Base-by-base conservation (phyloP, 1,139 yeast species). In the Candida sp. region DNA sequence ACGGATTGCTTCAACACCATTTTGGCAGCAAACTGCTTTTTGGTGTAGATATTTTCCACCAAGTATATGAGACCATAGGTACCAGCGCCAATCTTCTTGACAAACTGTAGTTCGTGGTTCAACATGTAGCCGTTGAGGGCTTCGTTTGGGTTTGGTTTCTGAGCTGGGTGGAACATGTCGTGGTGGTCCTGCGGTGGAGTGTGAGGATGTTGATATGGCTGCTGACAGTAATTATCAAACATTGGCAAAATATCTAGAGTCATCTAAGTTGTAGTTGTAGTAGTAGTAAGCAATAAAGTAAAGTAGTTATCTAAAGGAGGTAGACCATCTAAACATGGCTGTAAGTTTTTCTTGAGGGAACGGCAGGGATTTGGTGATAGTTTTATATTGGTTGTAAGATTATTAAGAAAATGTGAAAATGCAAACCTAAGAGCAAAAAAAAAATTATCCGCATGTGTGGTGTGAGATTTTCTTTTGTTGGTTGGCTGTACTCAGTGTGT, bases 41-140 rank as follows among this genome's bases (percentile, higher is more conserved):
- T 78, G 0, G 86, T 78, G 46, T 59, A 60, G 12, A 77, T 58
- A 63, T 90, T 88, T 58, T 77, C 72, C 6, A 91, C 93, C 17
- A 83, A 76, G 69, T 88, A 91, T 11, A 92, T 96, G 31, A 89
- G 77, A 2, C 97, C 97, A 63, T 88, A 91, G 25, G 96, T 92
- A 38, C 98, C 97, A 1, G 96, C 83, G 12, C 98, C 97, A n/a
- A 90, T 79, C 54, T 85, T 83, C 50, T 71, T 72, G 48, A 78
- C 64, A 39, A 88, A 75, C 46, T 60, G 62, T 30, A 61, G 56
- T 17, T 63, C 59, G 12, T 55, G 52, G 44, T 54, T 61, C 22
- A 63, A 50, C 54, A 60, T 59, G 50, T 57, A 61, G 1, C 73
- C 73, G 51, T 66, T 63, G 32, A 72, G 56, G 35, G 53, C 48